phyloP scores from a whole-genome alignment of 1,284 basidiomycete genomes.

The Porogramme epimiltina region DNA sequence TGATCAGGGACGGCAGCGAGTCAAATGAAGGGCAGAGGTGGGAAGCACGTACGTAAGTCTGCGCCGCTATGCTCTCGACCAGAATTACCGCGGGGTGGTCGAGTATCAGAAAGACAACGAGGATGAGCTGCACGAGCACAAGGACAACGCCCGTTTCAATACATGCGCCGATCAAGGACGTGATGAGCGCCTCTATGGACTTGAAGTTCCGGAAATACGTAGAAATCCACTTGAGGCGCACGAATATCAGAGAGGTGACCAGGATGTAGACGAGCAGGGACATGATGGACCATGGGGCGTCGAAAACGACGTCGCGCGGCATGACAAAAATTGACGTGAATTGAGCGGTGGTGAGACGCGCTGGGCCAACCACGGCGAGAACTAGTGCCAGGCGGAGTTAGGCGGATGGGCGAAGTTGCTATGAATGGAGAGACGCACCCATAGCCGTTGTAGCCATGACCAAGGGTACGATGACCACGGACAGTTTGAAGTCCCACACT shows the following conservation, averaged over 20 bases:
- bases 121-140: slow-evolving; percentile 8
- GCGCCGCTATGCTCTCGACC: slow-evolving; percentile 15
- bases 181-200: slow-evolving; percentile 11
- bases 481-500: slow-evolving; percentile 13
- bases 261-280: slow-evolving; percentile 10
- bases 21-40: neutral
- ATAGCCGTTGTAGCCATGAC: slow-evolving; percentile 8
- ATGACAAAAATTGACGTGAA: slow-evolving; percentile 17
- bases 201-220: slow-evolving; percentile 9
- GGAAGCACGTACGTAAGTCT: slow-evolving; percentile 18
- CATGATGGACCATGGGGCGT: slow-evolving; percentile 9
- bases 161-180: slow-evolving; percentile 7
- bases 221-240: slow-evolving; percentile 12
- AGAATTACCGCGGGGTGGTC: slow-evolving; percentile 13
- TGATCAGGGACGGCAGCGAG: neutral
- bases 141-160: slow-evolving; percentile 18
- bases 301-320: slow-evolving; percentile 12
- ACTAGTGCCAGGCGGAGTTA: neutral
- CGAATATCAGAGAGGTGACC: slow-evolving; percentile 11
- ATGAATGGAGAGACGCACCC: slow-evolving; percentile 9
- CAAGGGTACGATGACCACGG: slow-evolving; percentile 12
- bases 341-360: slow-evolving; percentile 1
- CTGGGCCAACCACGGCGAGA: slow-evolving; percentile 10
- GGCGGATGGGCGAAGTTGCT: neutral
- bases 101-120: slow-evolving; percentile 11